Conservation (phyloP, 768 basidiomycete species). For the Vararia minispora region DNA sequence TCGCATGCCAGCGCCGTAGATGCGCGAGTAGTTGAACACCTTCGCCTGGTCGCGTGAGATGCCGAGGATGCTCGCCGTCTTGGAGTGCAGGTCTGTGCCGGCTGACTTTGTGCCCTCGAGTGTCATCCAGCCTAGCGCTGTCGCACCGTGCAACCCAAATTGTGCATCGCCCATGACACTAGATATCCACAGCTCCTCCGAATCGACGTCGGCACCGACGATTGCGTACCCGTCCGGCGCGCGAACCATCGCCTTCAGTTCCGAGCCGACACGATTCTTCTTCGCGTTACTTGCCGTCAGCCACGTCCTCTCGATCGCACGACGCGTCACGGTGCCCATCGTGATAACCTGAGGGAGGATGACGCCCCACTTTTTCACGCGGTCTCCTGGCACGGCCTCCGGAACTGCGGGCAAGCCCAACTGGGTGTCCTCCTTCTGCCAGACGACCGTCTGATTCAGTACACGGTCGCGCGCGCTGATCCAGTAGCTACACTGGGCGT, state of each 20-base stretch:
- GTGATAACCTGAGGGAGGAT: slow-evolving; percentile 94
- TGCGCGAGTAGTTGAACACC: slow-evolving; percentile 97
- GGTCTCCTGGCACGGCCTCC: slow-evolving; percentile 12
- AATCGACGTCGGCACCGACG: slow-evolving; percentile 97
- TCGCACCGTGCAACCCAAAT: slow-evolving; percentile 93
- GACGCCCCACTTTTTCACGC: slow-evolving; percentile 62
- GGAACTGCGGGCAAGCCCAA: too few species aligned
- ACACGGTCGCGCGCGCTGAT: slow-evolving; percentile 89
- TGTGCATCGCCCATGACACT: slow-evolving; percentile 98
- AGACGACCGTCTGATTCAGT: slow-evolving; percentile 86
- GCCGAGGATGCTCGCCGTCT: slow-evolving; percentile 86
- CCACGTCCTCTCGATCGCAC: slow-evolving; percentile 98
- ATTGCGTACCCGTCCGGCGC: slow-evolving; percentile 90
- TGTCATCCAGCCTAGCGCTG: slow-evolving; percentile 99
- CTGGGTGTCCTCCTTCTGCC: slow-evolving; percentile 43
- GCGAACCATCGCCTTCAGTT: slow-evolving; percentile 95
- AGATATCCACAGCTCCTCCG: slow-evolving; percentile 98
- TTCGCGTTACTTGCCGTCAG: slow-evolving; percentile 97
- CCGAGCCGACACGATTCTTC: slow-evolving; percentile 94
- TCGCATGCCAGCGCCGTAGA: slow-evolving; percentile 96
- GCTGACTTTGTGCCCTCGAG: slow-evolving; percentile 92
- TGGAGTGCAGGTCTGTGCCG: slow-evolving; percentile 94
- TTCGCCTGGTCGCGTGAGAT: slow-evolving; percentile 94
- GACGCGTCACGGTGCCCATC: slow-evolving; percentile 97
- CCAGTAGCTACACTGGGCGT: slow-evolving; percentile 95